Percentiles rank a stretch among this genome's conserved stretches.
Evolutionary conservation across 1,284 basidiomycete genomes (phyloP).

Genomic region (Thelephora terrestris): DNA sequence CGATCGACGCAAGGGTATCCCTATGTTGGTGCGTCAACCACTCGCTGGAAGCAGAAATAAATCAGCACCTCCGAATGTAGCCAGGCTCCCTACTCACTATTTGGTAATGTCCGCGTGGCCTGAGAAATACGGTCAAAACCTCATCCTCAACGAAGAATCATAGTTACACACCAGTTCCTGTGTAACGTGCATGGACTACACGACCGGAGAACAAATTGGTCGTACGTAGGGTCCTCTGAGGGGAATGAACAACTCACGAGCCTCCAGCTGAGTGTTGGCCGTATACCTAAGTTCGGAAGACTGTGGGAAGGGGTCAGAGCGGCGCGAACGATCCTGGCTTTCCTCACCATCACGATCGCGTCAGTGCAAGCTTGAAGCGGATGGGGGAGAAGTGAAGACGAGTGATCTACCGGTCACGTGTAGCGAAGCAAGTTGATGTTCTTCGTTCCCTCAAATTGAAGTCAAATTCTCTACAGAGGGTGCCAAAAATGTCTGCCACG

Average conservation of each 20-base stretch:
- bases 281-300: constrained; percentile 89
- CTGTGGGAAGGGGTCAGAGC: constrained; percentile 24
- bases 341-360: constrained; percentile 36
- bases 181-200: constrained; percentile 90
- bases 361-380: not conserved
- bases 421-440: not conserved
- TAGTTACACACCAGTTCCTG: constrained; percentile 68
- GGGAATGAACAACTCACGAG: constrained; percentile 46
- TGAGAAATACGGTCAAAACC: constrained; percentile 16
- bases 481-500: constrained; percentile 5
- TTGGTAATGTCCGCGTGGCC: constrained; percentile 93
- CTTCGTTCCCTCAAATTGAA: not conserved
- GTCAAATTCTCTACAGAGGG: not conserved
- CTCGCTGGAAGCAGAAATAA: constrained; percentile 48
- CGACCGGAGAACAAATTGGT: constrained; percentile 1
- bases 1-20: constrained; percentile 86
- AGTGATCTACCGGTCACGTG: not conserved
- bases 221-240: constrained; percentile 2
- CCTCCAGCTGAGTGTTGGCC: constrained; percentile 88
- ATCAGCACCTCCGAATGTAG: not conserved
- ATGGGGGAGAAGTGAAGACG: not conserved
- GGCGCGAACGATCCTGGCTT: constrained; percentile 12
- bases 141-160: constrained; percentile 1
- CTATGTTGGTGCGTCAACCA: constrained; percentile 97
- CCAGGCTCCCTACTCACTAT: constrained; percentile 48